Evolutionary conservation across 2,329 filamentous ascomycete genomes (phyloP).

Genomic region (Cladosporium sp.): DNA sequence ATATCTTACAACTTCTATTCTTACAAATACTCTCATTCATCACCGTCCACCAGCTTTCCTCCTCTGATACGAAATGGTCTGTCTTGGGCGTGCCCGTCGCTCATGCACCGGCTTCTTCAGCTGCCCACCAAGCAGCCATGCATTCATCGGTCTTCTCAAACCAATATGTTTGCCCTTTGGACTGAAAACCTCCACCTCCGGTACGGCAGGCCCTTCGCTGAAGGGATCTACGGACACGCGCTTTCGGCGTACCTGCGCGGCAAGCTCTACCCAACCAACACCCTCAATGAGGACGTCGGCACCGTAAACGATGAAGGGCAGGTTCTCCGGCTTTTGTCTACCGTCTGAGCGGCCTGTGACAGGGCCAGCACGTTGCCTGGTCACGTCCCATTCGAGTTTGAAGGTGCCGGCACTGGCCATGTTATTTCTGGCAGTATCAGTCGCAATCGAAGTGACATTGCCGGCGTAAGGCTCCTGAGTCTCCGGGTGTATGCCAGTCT

Average conservation of each 20-base stretch:
- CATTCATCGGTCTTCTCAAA: slow-evolving; percentile 63
- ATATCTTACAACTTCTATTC: neutral
- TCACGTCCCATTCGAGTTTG: slow-evolving; percentile 75
- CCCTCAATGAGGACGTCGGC: slow-evolving; percentile 87
- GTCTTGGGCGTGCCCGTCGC: slow-evolving; percentile 55
- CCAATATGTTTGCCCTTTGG: slow-evolving; percentile 79
- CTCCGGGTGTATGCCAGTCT: slow-evolving; percentile 39
- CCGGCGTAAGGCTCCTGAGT: slow-evolving; percentile 54
- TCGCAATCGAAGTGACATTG: slow-evolving; percentile 57
- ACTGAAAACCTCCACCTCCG: slow-evolving; percentile 76
- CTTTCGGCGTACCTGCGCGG: slow-evolving; percentile 64
- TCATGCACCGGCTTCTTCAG: slow-evolving; percentile 44
- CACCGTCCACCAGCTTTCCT: slow-evolving; percentile 21
- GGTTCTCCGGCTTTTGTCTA: slow-evolving; percentile 58
- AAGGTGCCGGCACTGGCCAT: slow-evolving; percentile 66
- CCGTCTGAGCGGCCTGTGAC: slow-evolving; percentile 58
- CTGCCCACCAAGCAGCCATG: slow-evolving; percentile 53
- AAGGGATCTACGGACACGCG: slow-evolving; percentile 18
- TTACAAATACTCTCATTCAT: neutral
- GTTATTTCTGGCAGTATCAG: slow-evolving; percentile 26
- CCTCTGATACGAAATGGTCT: slow-evolving; percentile 50
- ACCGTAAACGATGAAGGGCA: slow-evolving; percentile 76
- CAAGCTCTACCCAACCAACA: slow-evolving; percentile 87
- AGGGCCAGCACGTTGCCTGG: slow-evolving; percentile 69
- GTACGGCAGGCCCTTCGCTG: slow-evolving; percentile 30